A percentile compares a stretch with the other conserved stretches of the same genome.
These are phyloP conservation scores for Fusarium oxysporum DNA, from an alignment of 2,329 filamentous ascomycete genomes.

Conservation along the genomic window DNA sequence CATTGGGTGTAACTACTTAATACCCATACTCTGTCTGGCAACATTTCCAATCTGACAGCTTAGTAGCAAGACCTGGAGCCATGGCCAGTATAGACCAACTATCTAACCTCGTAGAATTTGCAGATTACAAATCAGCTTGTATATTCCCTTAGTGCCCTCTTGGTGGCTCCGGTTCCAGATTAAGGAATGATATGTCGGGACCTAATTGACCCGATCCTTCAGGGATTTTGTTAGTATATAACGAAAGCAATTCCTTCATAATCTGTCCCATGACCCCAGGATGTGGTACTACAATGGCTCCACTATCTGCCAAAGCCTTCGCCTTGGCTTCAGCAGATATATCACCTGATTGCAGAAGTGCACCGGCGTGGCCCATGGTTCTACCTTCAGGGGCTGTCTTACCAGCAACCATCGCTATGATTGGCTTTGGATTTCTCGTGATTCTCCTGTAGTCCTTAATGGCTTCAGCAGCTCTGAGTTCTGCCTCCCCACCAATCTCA, in stretches of 20 bases:
- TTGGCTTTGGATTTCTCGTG: constrained; percentile 71
- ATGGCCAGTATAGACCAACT: background rate
- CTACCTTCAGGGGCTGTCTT: constrained; percentile 68
- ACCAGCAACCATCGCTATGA: constrained; percentile 73
- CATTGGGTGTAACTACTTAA: too few relatives aligned
- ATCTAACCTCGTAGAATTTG: background rate
- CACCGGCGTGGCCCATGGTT: constrained; percentile 80
- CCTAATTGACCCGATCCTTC: background rate
- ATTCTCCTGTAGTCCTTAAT: constrained; percentile 70
- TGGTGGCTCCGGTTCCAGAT: background rate
- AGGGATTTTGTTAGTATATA: background rate
- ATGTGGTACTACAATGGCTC: constrained; percentile 53
- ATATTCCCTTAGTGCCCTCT: background rate
- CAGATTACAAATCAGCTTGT: background rate
- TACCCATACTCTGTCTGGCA: background rate
- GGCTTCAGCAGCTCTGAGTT: constrained; percentile 77
- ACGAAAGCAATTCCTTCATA: constrained; percentile 49
- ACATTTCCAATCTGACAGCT: rapidly evolving
- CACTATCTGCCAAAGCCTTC: constrained; percentile 50
- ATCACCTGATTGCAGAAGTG: constrained; percentile 58
- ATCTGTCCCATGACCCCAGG: constrained; percentile 52
- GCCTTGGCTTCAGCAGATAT: constrained; percentile 50
- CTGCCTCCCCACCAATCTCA: constrained; percentile 77
- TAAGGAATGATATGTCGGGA: background rate
- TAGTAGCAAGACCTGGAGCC: background rate